Percentiles rank a stretch among this genome's conserved stretches.
Conservation (phyloP, 768 basidiomycete species). For the Mycena polygramma region DNA sequence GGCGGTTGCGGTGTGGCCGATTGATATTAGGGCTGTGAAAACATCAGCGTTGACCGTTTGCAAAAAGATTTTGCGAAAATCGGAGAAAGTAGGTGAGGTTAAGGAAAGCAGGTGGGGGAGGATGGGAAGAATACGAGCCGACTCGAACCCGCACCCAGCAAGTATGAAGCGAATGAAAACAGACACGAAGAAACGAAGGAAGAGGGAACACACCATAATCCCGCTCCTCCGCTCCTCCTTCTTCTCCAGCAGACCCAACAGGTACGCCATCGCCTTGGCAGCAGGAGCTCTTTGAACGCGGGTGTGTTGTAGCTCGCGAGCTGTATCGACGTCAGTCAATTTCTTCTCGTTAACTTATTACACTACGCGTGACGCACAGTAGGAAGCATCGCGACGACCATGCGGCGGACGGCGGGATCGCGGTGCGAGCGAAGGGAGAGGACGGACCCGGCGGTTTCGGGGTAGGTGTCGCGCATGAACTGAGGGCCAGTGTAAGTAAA, state of each 20-base stretch:
- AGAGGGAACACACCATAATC: conserved; percentile 47
- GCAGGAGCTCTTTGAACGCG: conserved; percentile 90
- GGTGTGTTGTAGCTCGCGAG: conserved; percentile 96
- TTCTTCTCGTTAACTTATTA: too few relatives aligned
- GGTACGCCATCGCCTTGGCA: conserved; percentile 94
- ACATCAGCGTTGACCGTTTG: too few relatives aligned
- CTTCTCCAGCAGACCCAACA: conserved; percentile 90
- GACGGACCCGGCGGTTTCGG: conserved; percentile 91
- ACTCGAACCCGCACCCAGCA: too few relatives aligned
- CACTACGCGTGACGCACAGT: too few relatives aligned
- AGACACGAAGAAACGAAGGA: too few relatives aligned
- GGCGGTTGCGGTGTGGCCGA: conserved; percentile 94
- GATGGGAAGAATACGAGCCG: too few relatives aligned
- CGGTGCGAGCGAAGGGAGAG: conserved; percentile 89
- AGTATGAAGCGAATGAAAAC: too few relatives aligned
- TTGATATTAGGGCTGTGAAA: conserved; percentile 97
- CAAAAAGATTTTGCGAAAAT: too few relatives aligned
- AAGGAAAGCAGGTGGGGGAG: too few relatives aligned
- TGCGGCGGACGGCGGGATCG: conserved; percentile 89
- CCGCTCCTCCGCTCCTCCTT: conserved; percentile 87
- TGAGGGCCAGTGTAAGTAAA: too few relatives aligned
- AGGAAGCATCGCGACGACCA: conserved; percentile 96
- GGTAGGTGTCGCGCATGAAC: conserved; percentile 91
- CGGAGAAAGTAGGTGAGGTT: too few relatives aligned
- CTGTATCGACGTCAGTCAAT: too few relatives aligned